phyloP scores from a whole-genome alignment of 345 rosid species.

The Eucalyptus virginea region DNA sequence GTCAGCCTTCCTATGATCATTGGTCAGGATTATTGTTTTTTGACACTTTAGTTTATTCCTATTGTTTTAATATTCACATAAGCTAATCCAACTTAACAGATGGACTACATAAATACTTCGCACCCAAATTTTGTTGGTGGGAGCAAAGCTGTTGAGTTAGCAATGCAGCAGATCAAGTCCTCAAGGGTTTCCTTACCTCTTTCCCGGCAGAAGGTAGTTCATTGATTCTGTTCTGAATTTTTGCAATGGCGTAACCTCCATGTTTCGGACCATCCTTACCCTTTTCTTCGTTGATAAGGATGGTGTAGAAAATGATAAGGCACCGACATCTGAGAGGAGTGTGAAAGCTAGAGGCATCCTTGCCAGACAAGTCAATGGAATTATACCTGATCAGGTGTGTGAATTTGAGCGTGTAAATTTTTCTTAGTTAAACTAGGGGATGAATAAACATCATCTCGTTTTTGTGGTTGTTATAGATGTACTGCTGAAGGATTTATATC shows the following conservation, averaged over 20 bases:
- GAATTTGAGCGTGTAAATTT: neutral
- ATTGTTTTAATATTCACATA: neutral
- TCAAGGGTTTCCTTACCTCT: slow-evolving; percentile 47
- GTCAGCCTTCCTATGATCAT: neutral
- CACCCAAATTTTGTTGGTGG: slow-evolving; percentile 93
- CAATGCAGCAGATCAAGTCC: slow-evolving; percentile 61
- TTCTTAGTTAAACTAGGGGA: neutral
- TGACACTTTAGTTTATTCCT: neutral
- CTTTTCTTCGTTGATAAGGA: slow-evolving; percentile 30
- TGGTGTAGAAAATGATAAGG: slow-evolving; percentile 67
- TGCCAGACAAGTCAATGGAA: slow-evolving; percentile 83
- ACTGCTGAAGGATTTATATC: neutral
- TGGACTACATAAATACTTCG: slow-evolving; percentile 94
- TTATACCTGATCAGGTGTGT: slow-evolving; percentile 76
- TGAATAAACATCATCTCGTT: neutral
- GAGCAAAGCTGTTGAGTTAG: slow-evolving; percentile 78
- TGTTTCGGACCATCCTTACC: neutral
- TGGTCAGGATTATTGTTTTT: neutral
- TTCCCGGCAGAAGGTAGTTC: slow-evolving; percentile 56
- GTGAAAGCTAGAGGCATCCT: slow-evolving; percentile 67
- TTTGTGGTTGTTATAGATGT: neutral
- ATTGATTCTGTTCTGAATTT: neutral
- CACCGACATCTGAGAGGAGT: slow-evolving; percentile 52
- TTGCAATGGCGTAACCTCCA: neutral
- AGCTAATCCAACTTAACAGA: slow-evolving; percentile 31